Percentiles rank a stretch among this genome's conserved stretches.
Conservation (phyloP, 2,329 filamentous ascomycete genomes). For the Hortaea sp. region DNA sequence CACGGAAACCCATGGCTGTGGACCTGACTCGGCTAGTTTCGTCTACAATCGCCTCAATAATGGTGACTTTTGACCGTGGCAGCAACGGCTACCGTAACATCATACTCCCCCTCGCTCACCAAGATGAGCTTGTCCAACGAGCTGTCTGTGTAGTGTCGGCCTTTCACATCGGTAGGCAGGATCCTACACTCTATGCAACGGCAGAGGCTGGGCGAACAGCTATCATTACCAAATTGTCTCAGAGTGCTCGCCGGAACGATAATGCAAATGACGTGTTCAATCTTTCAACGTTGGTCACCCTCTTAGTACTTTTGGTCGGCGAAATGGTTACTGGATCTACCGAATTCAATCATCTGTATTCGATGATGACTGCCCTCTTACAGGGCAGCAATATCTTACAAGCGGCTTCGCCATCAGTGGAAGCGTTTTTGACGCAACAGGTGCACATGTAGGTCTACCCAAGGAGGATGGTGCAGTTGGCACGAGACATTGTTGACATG, state of each 20-base stretch:
- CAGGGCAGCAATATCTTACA: neutral
- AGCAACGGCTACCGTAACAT: neutral
- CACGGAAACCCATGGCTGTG: neutral
- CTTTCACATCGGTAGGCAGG: neutral
- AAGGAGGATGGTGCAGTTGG: neutral
- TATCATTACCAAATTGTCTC: neutral
- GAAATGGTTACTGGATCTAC: neutral
- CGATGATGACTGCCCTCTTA: neutral
- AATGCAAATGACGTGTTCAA: neutral
- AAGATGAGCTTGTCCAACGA: neutral
- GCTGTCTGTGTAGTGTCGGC: neutral
- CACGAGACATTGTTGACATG: too few relatives aligned
- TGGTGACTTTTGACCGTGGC: neutral
- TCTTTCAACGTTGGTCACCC: neutral
- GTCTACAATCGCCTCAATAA: neutral
- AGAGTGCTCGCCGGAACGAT: neutral
- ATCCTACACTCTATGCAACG: neutral
- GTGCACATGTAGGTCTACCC: neutral
- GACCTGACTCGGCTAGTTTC: neutral
- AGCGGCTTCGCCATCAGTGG: neutral
- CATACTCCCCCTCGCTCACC: neutral
- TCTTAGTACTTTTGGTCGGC: neutral
- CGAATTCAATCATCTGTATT: neutral
- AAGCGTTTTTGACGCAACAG: neutral
- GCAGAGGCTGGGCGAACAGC: neutral